Evolutionary conservation across 768 basidiomycete genomes (phyloP), one percentile per base, ranked within the genome.

Genomic region (Omphalotus guepiniiformis): DNA sequence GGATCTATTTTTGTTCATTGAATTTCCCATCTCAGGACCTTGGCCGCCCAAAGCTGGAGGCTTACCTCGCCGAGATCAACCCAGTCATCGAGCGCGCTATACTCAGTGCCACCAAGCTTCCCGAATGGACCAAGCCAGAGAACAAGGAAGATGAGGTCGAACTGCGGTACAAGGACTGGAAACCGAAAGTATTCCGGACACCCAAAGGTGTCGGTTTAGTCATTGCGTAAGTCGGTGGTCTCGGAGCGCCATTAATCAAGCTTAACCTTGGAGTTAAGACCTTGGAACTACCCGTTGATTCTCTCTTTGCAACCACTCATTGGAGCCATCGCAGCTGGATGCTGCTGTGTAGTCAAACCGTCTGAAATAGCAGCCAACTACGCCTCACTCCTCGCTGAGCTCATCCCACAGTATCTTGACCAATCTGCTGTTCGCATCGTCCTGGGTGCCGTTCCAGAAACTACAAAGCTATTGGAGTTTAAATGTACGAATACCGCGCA

Each of bases 241-340:
- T 38, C 23, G 13, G 11, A 4, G n/a, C 9, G 19, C 26, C 21
- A 3, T 15, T 9, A 18, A 23, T 26, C 38, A 16, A 7, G 15
- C 22, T 11, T 15, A 6, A 22, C 35, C 19, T 2, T 25, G 32
- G 6, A 12, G 21, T 12, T 47, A 53, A 83, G 82, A 15, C 82
- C 82, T 2, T 85, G 82, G 81, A 85, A 85, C 55, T 85, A 79
- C 53, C 84, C 84, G 0, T 55, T 80, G 42, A 63, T 78, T 8
- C 70, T 83, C 26, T 68, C 64, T 57, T 59, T 85, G 5, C 73
- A 75, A 30, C 84, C 85, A 3, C 64, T 84, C 18, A 69, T 76
- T 41, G 87, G 86, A 3, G 88, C 88, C 1, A 83, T 91, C 40
- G 72, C 85, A 0, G 85, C 86, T 1, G 88, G 88, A 0, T 85